phyloP scores from a whole-genome alignment of 768 basidiomycete species.

The Coprinopsis marcescibilis region DNA sequence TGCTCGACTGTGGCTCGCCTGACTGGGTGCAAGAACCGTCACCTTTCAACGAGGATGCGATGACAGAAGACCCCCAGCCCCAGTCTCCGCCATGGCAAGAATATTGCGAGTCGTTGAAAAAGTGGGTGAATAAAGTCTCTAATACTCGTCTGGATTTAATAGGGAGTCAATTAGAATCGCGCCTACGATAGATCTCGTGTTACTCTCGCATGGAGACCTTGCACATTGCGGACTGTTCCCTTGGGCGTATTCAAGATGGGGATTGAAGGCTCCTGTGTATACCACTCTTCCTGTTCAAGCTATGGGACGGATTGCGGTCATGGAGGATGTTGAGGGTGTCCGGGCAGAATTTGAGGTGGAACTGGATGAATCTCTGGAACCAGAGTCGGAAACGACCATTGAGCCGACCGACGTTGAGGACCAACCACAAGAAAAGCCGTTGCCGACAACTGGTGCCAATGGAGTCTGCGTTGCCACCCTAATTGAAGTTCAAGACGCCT shows the following conservation, averaged over 20 bases:
- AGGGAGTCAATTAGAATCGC: constrained; percentile 47
- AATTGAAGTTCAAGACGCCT: constrained; percentile 88
- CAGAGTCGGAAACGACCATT: constrained; percentile 15
- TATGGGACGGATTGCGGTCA: constrained; percentile 87
- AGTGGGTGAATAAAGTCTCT: constrained; percentile 39
- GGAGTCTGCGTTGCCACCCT: constrained; percentile 69
- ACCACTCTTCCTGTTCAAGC: constrained; percentile 93
- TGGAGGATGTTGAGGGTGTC: constrained; percentile 82
- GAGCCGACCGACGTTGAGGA: constrained; percentile 16
- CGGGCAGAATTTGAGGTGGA: constrained; percentile 68
- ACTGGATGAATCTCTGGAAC: constrained; percentile 21
- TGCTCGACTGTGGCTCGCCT: constrained; percentile 92
- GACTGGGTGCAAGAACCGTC: constrained; percentile 70
- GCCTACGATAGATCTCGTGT: constrained; percentile 80
- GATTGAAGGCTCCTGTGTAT: constrained; percentile 85
- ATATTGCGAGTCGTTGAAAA: constrained; percentile 62
- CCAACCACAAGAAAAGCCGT: constrained; percentile 20
- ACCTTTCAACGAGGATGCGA: constrained; percentile 22
- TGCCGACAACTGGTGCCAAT: constrained; percentile 26
- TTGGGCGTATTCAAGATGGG: constrained; percentile 85
- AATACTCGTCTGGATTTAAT: constrained; percentile 8
- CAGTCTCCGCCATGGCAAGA: constrained; percentile 46
- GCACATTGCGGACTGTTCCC: constrained; percentile 88
- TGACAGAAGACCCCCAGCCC: constrained; percentile 16
- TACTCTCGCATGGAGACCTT: constrained; percentile 92